Conservation (phyloP, 805 yeast genomes). For the Alloascoidea hylecoeti region DNA sequence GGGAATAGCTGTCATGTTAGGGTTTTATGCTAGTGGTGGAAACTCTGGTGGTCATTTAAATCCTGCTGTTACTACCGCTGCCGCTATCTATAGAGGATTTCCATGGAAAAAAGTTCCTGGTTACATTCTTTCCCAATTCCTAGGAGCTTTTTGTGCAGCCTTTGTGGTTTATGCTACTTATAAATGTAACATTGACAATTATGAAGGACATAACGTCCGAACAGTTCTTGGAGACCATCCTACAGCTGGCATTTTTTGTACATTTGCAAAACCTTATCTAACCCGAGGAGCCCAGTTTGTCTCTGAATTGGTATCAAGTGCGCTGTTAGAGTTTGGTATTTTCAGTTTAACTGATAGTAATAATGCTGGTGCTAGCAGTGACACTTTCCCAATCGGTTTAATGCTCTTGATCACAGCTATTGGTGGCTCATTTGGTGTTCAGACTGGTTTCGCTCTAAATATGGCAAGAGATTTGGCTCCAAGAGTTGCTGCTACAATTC, state of each 20-base stretch:
- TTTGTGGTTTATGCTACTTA: conserved; percentile 30
- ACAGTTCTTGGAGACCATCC: conserved; percentile 17
- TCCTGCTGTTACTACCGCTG: conserved; percentile 34
- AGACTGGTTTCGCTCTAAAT: conserved; percentile 42
- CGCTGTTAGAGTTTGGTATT: conserved; percentile 28
- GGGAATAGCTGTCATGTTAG: conserved; percentile 40
- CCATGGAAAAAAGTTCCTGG: conserved; percentile 32
- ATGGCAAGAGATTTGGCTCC: conserved; percentile 43
- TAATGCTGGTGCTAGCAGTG: conserved; percentile 15
- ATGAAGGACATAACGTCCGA: conserved; percentile 16
- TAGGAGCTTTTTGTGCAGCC: conserved; percentile 35
- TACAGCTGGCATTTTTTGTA: conserved; percentile 31
- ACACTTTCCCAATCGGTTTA: conserved; percentile 34
- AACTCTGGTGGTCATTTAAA: conserved; percentile 45
- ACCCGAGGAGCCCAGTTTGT: conserved; percentile 28
- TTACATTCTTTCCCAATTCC: conserved; percentile 29
- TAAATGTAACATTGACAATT: conserved; percentile 22
- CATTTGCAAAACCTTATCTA: conserved; percentile 26
- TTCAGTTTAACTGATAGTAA: conserved; percentile 38
- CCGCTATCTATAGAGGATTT: conserved; percentile 34
- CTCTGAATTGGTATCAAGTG: conserved; percentile 31
- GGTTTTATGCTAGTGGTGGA: conserved; percentile 36
- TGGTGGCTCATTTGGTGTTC: conserved; percentile 32
- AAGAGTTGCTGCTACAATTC: conserved; percentile 29
- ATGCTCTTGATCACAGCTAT: conserved; percentile 28